A percentile compares a stretch with the other conserved stretches of the same genome.
These are phyloP conservation scores for Didymellaceae sp. DNA, from an alignment of 2,329 filamentous ascomycete species.

Conservation along the genomic window DNA sequence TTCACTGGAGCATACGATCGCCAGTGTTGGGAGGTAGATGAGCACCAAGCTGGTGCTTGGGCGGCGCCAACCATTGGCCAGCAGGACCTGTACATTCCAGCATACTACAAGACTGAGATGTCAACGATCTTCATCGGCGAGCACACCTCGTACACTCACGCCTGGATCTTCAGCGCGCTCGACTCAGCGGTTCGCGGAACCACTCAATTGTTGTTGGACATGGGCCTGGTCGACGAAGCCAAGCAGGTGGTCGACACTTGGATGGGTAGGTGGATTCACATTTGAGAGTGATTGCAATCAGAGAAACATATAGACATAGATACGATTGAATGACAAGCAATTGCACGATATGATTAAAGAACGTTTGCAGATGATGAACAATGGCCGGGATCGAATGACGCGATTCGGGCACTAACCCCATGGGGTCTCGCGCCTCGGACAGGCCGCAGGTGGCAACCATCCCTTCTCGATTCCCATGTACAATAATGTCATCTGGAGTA, in stretches of 20 bases:
- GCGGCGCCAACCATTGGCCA: constrained; percentile 66
- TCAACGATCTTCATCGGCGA: constrained; percentile 72
- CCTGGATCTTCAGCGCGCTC: constrained; percentile 71
- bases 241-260: constrained; percentile 68
- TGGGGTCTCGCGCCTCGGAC: background rate
- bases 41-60: constrained; percentile 69
- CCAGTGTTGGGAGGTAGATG: constrained; percentile 70
- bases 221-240: constrained; percentile 73
- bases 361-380: background rate
- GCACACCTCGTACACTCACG: constrained; percentile 74
- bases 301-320: background rate
- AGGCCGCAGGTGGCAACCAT: background rate
- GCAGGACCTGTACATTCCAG: constrained; percentile 72
- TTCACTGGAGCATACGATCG: constrained; percentile 71
- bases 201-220: constrained; percentile 66
- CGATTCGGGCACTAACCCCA: constrained; percentile 6
- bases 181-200: constrained; percentile 72
- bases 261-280: constrained; percentile 72
- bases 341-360: background rate
- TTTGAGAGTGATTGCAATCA: no score
- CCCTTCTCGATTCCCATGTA: background rate
- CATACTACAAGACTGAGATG: constrained; percentile 74
- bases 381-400: constrained; percentile 1
- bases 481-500: no score
- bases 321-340: background rate